Conservation (phyloP, 257 asterid species). For the Solanum bulbocastanum region DNA sequence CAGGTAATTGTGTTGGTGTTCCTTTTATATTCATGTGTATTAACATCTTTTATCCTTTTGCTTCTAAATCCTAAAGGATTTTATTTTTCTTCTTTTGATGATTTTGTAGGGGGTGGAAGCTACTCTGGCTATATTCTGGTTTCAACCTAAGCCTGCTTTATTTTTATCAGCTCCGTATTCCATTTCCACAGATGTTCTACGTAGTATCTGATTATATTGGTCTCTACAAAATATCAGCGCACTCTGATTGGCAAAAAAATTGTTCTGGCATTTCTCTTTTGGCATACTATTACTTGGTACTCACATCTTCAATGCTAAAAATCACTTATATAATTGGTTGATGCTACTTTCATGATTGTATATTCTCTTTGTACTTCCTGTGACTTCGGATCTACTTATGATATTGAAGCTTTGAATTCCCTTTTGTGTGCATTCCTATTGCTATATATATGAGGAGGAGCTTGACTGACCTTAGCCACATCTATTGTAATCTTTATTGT, state of each 20-base stretch:
- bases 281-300: slow-evolving; percentile 86
- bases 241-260: slow-evolving; percentile 65
- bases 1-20: slow-evolving; percentile 39
- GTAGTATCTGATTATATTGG: slow-evolving; percentile 50
- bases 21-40: not conserved
- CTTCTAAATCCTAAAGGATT: slow-evolving; percentile 20
- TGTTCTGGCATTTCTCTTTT: slow-evolving; percentile 70
- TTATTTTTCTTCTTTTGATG: slow-evolving; percentile 27
- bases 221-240: slow-evolving; percentile 50
- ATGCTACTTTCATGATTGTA: not conserved
- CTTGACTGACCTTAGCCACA: not conserved
- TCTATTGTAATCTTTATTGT: not conserved
- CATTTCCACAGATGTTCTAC: slow-evolving; percentile 39
- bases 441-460: not conserved
- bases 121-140: slow-evolving; percentile 81
- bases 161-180: slow-evolving; percentile 75
- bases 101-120: slow-evolving; percentile 84
- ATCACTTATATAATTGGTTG: slow-evolving; percentile 9
- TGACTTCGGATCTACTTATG: not conserved
- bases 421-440: not conserved
- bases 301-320: slow-evolving; percentile 8
- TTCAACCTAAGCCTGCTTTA: slow-evolving; percentile 66
- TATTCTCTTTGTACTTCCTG: not conserved
- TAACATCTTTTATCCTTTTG: slow-evolving; percentile 4
- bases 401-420: not conserved